phyloP scores from a whole-genome alignment of 129 eudicot genomes.

The Flaveria linearis region DNA sequence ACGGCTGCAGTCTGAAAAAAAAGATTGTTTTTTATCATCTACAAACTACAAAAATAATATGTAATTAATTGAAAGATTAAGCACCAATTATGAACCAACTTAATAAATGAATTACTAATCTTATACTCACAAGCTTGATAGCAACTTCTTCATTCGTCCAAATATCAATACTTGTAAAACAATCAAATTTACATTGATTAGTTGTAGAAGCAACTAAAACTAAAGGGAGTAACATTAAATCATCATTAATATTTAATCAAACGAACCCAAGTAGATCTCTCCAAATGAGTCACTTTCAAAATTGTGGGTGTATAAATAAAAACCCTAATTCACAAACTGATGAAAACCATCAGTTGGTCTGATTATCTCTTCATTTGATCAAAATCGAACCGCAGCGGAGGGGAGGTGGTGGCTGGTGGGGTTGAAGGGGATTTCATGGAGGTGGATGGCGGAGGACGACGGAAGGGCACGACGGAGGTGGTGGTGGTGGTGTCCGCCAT shows the following conservation, averaged over 20 bases:
- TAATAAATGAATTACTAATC: background rate
- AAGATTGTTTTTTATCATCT: too few species aligned
- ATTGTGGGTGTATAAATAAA: background rate
- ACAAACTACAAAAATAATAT: background rate
- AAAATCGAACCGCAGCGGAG: background rate
- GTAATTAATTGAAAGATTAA: background rate
- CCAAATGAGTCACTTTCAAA: slow-evolving; percentile 74
- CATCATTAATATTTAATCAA: background rate
- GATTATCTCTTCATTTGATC: slow-evolving; percentile 25
- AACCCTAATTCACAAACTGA: slow-evolving; percentile 27
- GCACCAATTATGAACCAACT: background rate
- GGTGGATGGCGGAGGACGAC: too few species aligned
- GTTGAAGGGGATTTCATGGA: too few species aligned
- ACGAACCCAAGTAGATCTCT: slow-evolving; percentile 91
- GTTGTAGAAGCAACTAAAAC: slow-evolving; percentile 1
- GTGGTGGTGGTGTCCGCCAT: too few species aligned
- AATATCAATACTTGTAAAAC: slow-evolving; percentile 67
- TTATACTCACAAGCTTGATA: slow-evolving; percentile 82
- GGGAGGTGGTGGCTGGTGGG: too few species aligned
- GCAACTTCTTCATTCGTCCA: slow-evolving; percentile 97
- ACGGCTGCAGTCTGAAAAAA: too few species aligned
- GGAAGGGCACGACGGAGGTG: too few species aligned
- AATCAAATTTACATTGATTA: background rate
- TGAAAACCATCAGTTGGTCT: background rate
- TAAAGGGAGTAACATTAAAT: background rate